Evolutionary conservation across 225 moss, liverwort and hornwort species (phyloP).

Genomic region (Physcomitrellopsis africana): DNA sequence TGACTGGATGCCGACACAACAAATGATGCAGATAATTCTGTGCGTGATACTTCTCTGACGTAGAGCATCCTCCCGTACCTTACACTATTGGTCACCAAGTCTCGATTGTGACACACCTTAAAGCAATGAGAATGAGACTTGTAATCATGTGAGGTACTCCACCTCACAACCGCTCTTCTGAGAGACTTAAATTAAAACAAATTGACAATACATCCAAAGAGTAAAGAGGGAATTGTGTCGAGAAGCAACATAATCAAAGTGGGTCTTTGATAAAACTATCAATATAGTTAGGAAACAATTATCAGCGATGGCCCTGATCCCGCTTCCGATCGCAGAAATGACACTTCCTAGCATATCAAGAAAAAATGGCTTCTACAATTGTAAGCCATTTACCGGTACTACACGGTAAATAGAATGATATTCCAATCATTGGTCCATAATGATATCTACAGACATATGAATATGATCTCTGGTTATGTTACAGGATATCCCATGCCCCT

Average conservation of each 20-base stretch:
- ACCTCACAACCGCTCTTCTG: too few species aligned
- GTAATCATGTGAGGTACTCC: too few species aligned
- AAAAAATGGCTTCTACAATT: slow-evolving; percentile 25
- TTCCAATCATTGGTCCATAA: slow-evolving; percentile 26
- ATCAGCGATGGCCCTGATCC: slow-evolving; percentile 27
- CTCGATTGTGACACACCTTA: too few species aligned
- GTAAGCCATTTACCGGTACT: slow-evolving; percentile 29
- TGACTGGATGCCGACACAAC: too few species aligned
- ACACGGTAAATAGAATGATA: slow-evolving; percentile 34
- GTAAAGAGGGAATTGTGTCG: background rate
- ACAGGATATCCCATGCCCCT: slow-evolving; percentile 40
- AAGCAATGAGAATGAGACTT: too few species aligned
- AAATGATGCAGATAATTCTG: too few species aligned
- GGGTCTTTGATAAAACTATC: slow-evolving; percentile 12
- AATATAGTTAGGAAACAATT: slow-evolving; percentile 27
- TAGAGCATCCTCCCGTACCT: too few species aligned
- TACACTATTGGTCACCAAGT: too few species aligned
- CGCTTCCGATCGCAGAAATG: slow-evolving; percentile 19
- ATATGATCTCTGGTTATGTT: slow-evolving; percentile 45
- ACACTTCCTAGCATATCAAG: slow-evolving; percentile 4
- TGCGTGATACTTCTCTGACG: too few species aligned
- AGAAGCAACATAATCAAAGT: slow-evolving; percentile 19
- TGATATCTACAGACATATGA: slow-evolving; percentile 49
- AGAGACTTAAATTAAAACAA: too few species aligned
- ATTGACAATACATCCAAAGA: background rate